Percentiles rank a stretch among this genome's conserved stretches.
Evolutionary conservation across 1,139 yeast species (phyloP).

Genomic region (Taiozyma onychis): DNA sequence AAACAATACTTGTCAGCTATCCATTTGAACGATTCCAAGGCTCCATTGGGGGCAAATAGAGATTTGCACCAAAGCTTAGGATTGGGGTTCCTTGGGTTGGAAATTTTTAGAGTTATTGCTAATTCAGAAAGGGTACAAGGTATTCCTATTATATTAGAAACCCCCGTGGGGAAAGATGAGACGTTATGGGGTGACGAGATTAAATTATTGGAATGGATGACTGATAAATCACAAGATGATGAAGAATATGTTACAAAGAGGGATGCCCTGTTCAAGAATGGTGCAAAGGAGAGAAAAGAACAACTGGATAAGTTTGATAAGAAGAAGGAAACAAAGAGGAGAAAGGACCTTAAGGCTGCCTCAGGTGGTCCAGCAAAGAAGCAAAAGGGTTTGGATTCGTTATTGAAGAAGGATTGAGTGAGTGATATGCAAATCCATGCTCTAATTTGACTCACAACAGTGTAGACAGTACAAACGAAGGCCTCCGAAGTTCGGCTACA

Average conservation of each 20-base stretch:
- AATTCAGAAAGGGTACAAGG: constrained; percentile 55
- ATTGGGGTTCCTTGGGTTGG: constrained; percentile 82
- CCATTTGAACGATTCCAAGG: constrained; percentile 91
- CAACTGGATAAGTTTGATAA: constrained; percentile 32
- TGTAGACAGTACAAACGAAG: too few species aligned
- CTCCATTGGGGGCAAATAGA: constrained; percentile 84
- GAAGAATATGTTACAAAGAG: constrained; percentile 46
- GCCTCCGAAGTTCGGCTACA: background rate
- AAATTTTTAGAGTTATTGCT: constrained; percentile 68
- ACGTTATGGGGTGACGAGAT: constrained; percentile 78
- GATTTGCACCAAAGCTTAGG: constrained; percentile 92
- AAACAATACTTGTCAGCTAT: constrained; percentile 69
- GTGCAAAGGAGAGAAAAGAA: constrained; percentile 51
- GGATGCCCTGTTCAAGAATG: constrained; percentile 45
- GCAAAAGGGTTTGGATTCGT: background rate
- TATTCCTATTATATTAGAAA: constrained; percentile 84
- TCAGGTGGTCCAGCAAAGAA: constrained; percentile 5
- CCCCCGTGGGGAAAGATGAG: constrained; percentile 64
- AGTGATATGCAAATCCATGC: too few species aligned
- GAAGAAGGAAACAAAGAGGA: constrained; percentile 24
- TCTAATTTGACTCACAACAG: too few species aligned
- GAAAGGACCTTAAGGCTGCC: constrained; percentile 13
- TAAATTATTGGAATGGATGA: constrained; percentile 64
- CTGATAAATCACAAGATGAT: constrained; percentile 49
- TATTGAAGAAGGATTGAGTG: background rate